Percentiles rank a stretch among this genome's conserved stretches.
These are phyloP conservation scores for Exophiala dermatitidis DNA, from an alignment of 2,329 filamentous ascomycete species.

Conservation along the genomic window DNA sequence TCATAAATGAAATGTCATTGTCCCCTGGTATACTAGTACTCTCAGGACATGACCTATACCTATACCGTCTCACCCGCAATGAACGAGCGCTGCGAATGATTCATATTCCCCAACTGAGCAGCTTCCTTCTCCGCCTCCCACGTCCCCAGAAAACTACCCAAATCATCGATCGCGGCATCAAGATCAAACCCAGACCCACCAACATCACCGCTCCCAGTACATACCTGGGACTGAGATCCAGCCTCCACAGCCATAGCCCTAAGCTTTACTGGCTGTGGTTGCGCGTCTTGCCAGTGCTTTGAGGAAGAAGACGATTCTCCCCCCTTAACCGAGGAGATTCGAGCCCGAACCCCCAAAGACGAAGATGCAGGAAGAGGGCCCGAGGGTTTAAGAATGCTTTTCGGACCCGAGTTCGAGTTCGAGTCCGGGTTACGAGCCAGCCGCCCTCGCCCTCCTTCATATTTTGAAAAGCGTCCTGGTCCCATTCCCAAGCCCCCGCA, in stretches of 20 bases:
- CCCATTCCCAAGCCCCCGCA: too few relatives aligned
- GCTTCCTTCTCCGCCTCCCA: conserved; percentile 37
- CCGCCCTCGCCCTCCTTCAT: too few relatives aligned
- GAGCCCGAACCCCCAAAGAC: not conserved
- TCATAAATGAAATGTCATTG: too few relatives aligned
- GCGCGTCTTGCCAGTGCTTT: conserved; percentile 27
- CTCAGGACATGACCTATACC: too few relatives aligned
- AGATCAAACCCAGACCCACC: conserved; percentile 34
- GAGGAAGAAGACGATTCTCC: conserved; percentile 32
- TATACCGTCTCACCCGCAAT: too few relatives aligned
- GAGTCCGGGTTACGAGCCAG: too few relatives aligned
- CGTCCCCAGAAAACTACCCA: conserved; percentile 41
- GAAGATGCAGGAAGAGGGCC: too few relatives aligned
- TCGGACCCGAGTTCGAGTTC: too few relatives aligned
- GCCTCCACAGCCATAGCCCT: conserved; percentile 30
- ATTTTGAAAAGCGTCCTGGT: too few relatives aligned
- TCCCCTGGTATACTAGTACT: too few relatives aligned
- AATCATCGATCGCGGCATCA: conserved; percentile 39
- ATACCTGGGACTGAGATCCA: conserved; percentile 17
- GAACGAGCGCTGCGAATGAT: too few relatives aligned
- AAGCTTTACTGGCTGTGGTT: conserved; percentile 8
- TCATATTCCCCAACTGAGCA: not conserved
- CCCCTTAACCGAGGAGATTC: conserved; percentile 15
- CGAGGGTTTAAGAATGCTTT: too few relatives aligned
- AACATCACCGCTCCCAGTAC: not conserved